These are phyloP conservation scores for Agaricus subrufescens DNA, from an alignment of 768 basidiomycete genomes.

Conservation along the genomic window DNA sequence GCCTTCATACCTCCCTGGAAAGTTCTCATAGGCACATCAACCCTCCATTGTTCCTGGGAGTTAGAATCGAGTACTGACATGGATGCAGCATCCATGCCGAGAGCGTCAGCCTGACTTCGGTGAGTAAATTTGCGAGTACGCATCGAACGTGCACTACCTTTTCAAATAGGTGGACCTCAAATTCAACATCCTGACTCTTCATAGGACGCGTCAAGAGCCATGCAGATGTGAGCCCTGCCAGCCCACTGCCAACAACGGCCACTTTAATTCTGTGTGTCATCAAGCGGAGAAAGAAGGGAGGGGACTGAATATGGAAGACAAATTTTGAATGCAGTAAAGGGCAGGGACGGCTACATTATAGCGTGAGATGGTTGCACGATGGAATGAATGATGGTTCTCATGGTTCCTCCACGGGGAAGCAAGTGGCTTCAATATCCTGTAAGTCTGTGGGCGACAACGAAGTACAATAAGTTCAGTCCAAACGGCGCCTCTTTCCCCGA, in stretches of 20 bases:
- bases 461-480: conserved; percentile 35
- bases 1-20: conserved; percentile 65
- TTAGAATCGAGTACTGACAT: conserved; percentile 38
- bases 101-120: conserved; percentile 35
- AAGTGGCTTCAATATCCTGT: no score
- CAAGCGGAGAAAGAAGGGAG: neutral
- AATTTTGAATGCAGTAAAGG: neutral
- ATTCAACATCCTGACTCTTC: conserved; percentile 33
- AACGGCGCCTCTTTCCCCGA: conserved; percentile 51
- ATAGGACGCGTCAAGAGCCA: conserved; percentile 43
- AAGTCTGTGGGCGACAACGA: neutral
- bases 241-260: conserved; percentile 67
- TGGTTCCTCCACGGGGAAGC: no score
- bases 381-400: no score
- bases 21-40: conserved; percentile 80
- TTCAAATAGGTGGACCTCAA: conserved; percentile 72
- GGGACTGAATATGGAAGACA: neutral
- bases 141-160: conserved; percentile 37
- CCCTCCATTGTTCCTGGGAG: conserved; percentile 38
- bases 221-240: conserved; percentile 69
- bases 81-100: conserved; percentile 71
- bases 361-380: no score
- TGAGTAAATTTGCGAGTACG: conserved; percentile 2
- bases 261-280: conserved; percentile 49
- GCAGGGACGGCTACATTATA: neutral